A percentile compares a stretch with the other conserved stretches of the same genome.
Evolutionary conservation across 1,284 basidiomycete genomes (phyloP).

Genomic region (Phlebopus sp.): DNA sequence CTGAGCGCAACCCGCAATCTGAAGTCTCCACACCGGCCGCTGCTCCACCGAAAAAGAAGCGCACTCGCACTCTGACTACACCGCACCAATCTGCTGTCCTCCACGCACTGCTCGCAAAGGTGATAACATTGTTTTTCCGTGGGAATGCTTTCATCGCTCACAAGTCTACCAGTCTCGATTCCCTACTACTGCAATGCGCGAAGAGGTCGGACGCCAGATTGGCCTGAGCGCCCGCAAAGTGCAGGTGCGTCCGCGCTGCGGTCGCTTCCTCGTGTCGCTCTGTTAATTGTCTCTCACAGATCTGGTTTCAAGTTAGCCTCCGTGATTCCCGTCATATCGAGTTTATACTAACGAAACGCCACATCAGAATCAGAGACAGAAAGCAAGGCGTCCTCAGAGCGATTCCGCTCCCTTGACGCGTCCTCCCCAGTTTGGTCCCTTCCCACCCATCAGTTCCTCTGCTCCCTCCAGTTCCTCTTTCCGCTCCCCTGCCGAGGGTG

Average conservation of each 20-base stretch:
- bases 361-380: conserved; percentile 74
- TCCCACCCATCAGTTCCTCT: conserved; percentile 43
- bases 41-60: conserved; percentile 72
- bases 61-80: conserved; percentile 76
- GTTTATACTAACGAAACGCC: conserved; percentile 19
- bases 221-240: conserved; percentile 83
- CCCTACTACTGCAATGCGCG: conserved; percentile 78
- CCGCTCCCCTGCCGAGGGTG: conserved; percentile 11
- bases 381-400: conserved; percentile 65
- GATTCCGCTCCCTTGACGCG: conserved; percentile 47
- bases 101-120: conserved; percentile 77
- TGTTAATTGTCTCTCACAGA: conserved; percentile 44
- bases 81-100: conserved; percentile 80
- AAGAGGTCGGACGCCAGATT: conserved; percentile 79
- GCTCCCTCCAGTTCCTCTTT: conserved; percentile 21
- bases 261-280: conserved; percentile 14
- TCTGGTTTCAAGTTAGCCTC: conserved; percentile 76
- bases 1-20: conserved; percentile 35
- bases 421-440: conserved; percentile 60
- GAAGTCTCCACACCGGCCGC: conserved; percentile 28
- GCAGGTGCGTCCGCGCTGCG: conserved; percentile 54
- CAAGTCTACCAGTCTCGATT: conserved; percentile 64
- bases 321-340: conserved; percentile 11
- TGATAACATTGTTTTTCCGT: conserved; percentile 30
- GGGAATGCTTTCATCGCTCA: not conserved